Conservation (phyloP, 1,284 basidiomycete species). For the Ganoderma sinense region DNA sequence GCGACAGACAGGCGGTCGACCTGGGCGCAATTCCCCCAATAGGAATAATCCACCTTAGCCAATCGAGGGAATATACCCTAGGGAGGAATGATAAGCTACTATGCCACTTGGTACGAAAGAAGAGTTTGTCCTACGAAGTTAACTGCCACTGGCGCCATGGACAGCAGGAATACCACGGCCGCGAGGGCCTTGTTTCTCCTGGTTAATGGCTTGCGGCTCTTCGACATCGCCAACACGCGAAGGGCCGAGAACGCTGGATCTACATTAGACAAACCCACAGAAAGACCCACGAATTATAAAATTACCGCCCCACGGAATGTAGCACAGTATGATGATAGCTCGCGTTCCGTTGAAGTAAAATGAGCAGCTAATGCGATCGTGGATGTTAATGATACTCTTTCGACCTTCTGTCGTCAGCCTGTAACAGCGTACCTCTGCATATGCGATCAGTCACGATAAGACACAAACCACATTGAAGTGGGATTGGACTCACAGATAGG, state of each 20-base stretch:
- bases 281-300: too few species aligned
- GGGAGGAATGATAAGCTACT: too few species aligned
- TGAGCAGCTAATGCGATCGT: not conserved
- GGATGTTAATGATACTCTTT: not conserved
- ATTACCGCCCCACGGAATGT: conserved; percentile 9
- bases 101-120: not conserved
- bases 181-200: not conserved
- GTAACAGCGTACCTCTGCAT: not conserved
- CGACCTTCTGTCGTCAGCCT: too few species aligned
- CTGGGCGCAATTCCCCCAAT: not conserved
- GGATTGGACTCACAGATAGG: not conserved
- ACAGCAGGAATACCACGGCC: conserved; percentile 1
- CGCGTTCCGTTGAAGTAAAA: conserved; percentile 3
- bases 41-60: not conserved
- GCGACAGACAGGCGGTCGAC: not conserved
- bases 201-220: too few species aligned
- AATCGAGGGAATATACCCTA: not conserved
- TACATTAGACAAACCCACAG: not conserved
- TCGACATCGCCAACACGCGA: conserved; percentile 13
- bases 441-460: not conserved
- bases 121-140: conserved; percentile 7
- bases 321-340: conserved; percentile 5
- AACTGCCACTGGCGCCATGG: conserved; percentile 5
- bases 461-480: too few species aligned
- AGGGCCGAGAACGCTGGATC: conserved; percentile 17